Percentiles rank a stretch among this genome's conserved stretches.
These are phyloP conservation scores for Rhododendron ferrugineum DNA, from an alignment of 148 eudicot genomes.

Conservation along the genomic window DNA sequence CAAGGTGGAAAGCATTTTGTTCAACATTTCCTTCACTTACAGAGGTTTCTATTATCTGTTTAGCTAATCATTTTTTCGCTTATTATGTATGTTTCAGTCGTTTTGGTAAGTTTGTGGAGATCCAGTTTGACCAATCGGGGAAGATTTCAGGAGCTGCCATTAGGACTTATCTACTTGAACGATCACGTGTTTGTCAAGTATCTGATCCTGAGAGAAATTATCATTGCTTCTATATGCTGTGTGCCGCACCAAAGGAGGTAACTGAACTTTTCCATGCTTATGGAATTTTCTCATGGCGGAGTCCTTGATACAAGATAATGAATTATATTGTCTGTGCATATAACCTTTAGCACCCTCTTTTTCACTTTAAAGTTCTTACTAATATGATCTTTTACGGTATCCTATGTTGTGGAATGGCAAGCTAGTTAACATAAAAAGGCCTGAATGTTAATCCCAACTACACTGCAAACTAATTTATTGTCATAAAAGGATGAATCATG, in stretches of 20 bases:
- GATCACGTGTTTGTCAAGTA: constrained; percentile 73
- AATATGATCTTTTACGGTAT: too few species aligned
- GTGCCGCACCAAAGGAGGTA: constrained; percentile 74
- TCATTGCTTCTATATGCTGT: constrained; percentile 76
- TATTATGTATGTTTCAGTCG: constrained; percentile 46
- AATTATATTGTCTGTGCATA: neutral
- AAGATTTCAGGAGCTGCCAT: constrained; percentile 77
- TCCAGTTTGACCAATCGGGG: constrained; percentile 60
- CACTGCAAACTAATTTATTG: neutral
- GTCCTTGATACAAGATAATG: neutral
- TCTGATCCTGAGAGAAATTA: constrained; percentile 78
- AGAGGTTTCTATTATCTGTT: neutral
- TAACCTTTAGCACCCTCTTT: neutral
- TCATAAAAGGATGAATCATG: neutral
- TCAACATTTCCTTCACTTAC: neutral
- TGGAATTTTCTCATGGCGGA: neutral
- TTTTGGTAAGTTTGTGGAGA: constrained; percentile 71
- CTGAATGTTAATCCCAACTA: neutral
- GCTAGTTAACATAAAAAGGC: neutral
- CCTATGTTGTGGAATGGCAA: neutral
- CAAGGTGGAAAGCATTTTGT: constrained; percentile 36
- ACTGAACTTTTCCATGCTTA: neutral
- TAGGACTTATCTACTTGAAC: constrained; percentile 64
- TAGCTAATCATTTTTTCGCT: neutral
- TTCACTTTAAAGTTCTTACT: neutral